A percentile compares a stretch with the other conserved stretches of the same genome.
Evolutionary conservation across 1,284 basidiomycete genomes (phyloP).

Genomic region (Apiotrichum domesticum): DNA sequence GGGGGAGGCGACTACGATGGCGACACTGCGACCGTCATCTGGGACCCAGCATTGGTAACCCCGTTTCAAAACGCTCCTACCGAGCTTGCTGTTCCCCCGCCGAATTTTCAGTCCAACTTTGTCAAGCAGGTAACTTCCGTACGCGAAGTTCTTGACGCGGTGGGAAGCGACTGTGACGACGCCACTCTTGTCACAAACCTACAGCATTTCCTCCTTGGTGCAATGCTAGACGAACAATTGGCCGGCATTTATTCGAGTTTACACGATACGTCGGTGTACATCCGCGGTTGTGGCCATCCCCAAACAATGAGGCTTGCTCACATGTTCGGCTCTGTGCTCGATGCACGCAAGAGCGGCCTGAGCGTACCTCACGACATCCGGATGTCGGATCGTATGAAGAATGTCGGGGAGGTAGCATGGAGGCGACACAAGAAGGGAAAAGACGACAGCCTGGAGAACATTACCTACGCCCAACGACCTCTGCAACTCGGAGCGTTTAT

Average conservation of each 20-base stretch:
- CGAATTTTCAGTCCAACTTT: constrained; percentile 31
- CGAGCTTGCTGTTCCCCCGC: constrained; percentile 14
- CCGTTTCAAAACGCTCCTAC: constrained; percentile 31
- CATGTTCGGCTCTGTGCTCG: constrained; percentile 37
- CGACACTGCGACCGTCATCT: constrained; percentile 33
- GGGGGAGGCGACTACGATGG: constrained; percentile 44
- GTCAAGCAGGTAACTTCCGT: constrained; percentile 30
- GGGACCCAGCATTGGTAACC: constrained; percentile 25
- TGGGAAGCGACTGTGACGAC: constrained; percentile 13
- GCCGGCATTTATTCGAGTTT: constrained; percentile 23
- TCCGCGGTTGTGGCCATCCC: constrained; percentile 23
- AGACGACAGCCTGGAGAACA: constrained; percentile 5
- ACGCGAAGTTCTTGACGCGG: constrained; percentile 20
- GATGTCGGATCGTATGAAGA: constrained; percentile 13
- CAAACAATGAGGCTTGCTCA: constrained; percentile 29
- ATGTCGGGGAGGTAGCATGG: constrained; percentile 25
- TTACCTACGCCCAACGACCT: constrained; percentile 6
- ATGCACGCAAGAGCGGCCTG: constrained; percentile 37
- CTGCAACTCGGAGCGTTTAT: constrained; percentile 21
- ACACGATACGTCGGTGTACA: constrained; percentile 35
- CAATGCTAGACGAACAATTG: constrained; percentile 17
- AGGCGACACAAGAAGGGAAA: constrained; percentile 24
- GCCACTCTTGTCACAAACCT: constrained; percentile 17
- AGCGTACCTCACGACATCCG: constrained; percentile 17
- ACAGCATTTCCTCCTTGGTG: constrained; percentile 30